These are phyloP conservation scores for Coemansia sp. DNA, from an alignment of 192 early-diverging fungal genomes.

Conservation along the genomic window DNA sequence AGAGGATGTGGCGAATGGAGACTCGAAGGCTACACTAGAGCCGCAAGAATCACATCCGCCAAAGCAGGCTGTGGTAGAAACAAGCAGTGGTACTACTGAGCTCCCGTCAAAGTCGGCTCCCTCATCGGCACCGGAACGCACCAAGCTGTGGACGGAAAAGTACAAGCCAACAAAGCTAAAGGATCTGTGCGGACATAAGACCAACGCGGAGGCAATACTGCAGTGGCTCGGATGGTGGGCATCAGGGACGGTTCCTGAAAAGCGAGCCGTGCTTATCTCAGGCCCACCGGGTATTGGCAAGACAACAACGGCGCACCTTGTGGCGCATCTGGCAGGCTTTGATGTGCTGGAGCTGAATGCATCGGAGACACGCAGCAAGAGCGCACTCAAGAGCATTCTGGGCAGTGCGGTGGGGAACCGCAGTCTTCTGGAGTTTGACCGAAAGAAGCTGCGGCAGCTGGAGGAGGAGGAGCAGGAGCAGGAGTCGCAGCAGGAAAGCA, in stretches of 20 bases:
- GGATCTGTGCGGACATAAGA: conserved; percentile 89
- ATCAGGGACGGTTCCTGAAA: conserved; percentile 18
- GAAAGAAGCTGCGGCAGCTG: conserved; percentile 19
- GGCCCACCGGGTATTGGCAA: conserved; percentile 99
- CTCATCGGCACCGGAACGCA: conserved; percentile 8
- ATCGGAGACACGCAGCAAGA: conserved; percentile 92
- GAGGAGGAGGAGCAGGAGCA: conserved; percentile 13
- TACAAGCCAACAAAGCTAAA: conserved; percentile 77
- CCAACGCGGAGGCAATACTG: conserved; percentile 63
- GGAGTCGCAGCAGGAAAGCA: conserved; percentile 28
- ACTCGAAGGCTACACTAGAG: neutral
- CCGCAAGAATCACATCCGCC: neutral
- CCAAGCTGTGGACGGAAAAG: conserved; percentile 90
- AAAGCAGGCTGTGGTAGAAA: neutral
- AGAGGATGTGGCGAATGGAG: neutral
- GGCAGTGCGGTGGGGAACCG: conserved; percentile 61
- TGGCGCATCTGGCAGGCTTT: conserved; percentile 75
- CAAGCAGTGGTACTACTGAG: neutral
- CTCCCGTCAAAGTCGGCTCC: conserved; percentile 20
- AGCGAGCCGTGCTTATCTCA: conserved; percentile 76
- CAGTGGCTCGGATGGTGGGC: conserved; percentile 82
- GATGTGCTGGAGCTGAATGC: conserved; percentile 95
- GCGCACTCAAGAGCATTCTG: conserved; percentile 64
- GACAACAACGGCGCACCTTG: conserved; percentile 93
- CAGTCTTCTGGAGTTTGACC: conserved; percentile 62